Evolutionary conservation across 805 yeast genomes (phyloP).

Genomic region (Kurtzmaniella fragi): DNA sequence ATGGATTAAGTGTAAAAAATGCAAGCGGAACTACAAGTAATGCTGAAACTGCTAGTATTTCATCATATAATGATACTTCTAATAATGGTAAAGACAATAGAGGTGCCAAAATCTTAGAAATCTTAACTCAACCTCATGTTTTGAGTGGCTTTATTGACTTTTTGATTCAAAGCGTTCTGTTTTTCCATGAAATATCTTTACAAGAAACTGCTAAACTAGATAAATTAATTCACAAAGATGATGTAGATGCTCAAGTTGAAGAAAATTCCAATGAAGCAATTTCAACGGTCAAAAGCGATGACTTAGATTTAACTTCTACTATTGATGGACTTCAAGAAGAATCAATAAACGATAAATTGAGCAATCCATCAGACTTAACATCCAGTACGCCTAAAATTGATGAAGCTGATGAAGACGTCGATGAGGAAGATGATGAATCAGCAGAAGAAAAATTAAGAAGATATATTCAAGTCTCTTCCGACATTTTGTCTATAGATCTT

Average conservation of each 20-base stretch:
- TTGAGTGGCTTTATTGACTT: conserved; percentile 63
- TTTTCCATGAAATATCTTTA: conserved; percentile 25
- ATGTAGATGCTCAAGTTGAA: neutral
- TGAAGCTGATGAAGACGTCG: conserved; percentile 8
- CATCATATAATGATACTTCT: conserved; percentile 25
- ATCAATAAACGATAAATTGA: too few species aligned
- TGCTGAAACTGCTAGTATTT: conserved; percentile 29
- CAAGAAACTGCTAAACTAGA: conserved; percentile 7
- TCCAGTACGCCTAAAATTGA: neutral
- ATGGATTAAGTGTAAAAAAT: neutral
- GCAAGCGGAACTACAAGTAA: conserved; percentile 4
- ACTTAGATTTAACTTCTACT: too few species aligned
- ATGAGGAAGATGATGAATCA: conserved; percentile 19
- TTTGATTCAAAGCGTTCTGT: conserved; percentile 49
- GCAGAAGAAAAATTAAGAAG: conserved; percentile 30
- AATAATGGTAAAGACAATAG: conserved; percentile 28
- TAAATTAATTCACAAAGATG: conserved; percentile 6
- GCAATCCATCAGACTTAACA: neutral
- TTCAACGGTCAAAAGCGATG: neutral
- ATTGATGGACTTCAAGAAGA: too few species aligned
- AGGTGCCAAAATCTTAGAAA: conserved; percentile 61
- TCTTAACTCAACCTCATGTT: conserved; percentile 73
- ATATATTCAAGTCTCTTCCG: conserved; percentile 35
- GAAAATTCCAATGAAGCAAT: neutral
- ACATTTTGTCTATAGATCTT: conserved; percentile 34